A percentile compares a stretch with the other conserved stretches of the same genome.
phyloP scores from a whole-genome alignment of 2,329 filamentous ascomycete species.

The Cladophialophora exuberans region DNA sequence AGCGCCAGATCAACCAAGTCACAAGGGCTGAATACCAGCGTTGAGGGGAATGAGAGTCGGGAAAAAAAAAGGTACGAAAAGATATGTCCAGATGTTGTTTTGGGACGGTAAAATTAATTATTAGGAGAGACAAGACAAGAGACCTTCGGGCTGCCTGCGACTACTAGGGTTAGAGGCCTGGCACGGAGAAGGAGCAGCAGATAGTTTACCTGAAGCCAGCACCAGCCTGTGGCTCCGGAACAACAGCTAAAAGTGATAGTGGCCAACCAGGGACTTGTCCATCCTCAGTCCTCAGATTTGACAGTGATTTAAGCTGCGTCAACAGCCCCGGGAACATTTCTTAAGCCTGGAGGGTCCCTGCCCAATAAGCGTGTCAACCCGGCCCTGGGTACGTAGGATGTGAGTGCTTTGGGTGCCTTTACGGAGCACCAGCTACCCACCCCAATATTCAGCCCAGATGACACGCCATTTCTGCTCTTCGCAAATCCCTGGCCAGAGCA shows the following conservation, averaged over 20 bases:
- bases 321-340: slow-evolving; percentile 11
- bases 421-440: too few species aligned
- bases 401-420: too few species aligned
- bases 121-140: slow-evolving; percentile 14
- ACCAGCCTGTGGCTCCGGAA: not conserved
- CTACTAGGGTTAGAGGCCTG: slow-evolving; percentile 12
- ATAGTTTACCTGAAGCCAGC: not conserved
- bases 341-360: slow-evolving; percentile 7
- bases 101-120: slow-evolving; percentile 26
- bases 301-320: slow-evolving; percentile 14
- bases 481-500: too few species aligned
- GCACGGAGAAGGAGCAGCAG: slow-evolving; percentile 2
- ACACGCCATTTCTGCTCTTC: too few species aligned
- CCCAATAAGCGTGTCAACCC: slow-evolving; percentile 4
- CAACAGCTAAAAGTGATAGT: not conserved
- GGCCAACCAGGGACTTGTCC: slow-evolving; percentile 10
- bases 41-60: slow-evolving; percentile 9
- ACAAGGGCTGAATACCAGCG: slow-evolving; percentile 8
- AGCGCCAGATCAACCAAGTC: slow-evolving; percentile 9
- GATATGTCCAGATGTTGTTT: slow-evolving; percentile 23
- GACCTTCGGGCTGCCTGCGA: not conserved
- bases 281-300: slow-evolving; percentile 10
- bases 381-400: too few species aligned
- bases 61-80: slow-evolving; percentile 17
- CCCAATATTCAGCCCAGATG: too few species aligned